A percentile compares a stretch with the other conserved stretches of the same genome.
Evolutionary conservation across 164 flowering plant species (phyloP).

Genomic region (Vitis amurensis): DNA sequence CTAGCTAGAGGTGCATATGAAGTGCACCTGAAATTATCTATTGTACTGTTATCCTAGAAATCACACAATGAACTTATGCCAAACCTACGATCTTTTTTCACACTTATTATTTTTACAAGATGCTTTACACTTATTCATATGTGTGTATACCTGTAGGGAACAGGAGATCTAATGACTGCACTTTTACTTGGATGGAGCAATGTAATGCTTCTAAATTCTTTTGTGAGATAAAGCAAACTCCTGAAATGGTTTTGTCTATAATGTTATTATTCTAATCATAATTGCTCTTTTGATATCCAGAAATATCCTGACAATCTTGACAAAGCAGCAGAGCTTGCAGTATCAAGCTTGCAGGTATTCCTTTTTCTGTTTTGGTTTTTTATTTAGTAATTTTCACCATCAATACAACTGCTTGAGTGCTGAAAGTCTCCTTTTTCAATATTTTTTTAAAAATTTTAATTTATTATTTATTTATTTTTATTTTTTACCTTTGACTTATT

Average conservation of each 20-base stretch:
- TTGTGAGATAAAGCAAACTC: background rate
- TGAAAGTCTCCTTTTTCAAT: background rate
- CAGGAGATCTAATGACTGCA: conserved; percentile 98
- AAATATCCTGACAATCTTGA: conserved; percentile 82
- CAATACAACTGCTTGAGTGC: background rate
- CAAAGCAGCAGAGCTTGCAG: conserved; percentile 95
- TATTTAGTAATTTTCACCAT: background rate
- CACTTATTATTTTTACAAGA: background rate
- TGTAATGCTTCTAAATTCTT: conserved; percentile 41
- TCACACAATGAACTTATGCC: no score
- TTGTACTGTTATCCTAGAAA: no score
- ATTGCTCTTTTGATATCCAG: conserved; percentile 38
- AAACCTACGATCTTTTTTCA: no score
- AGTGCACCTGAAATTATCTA: no score
- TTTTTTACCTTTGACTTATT: no score
- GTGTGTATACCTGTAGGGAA: conserved; percentile 63
- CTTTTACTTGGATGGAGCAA: conserved; percentile 99
- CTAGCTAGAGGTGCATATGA: no score
- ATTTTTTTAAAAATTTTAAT: background rate
- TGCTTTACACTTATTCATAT: background rate
- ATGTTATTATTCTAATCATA: conserved; percentile 1
- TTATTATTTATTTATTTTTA: no score
- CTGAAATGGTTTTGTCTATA: background rate
- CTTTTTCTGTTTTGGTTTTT: background rate
- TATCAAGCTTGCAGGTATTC: conserved; percentile 94